A percentile compares a stretch with the other conserved stretches of the same genome.
phyloP scores from a whole-genome alignment of 169 alveolate genomes.

The Plasmodium vivax region DNA sequence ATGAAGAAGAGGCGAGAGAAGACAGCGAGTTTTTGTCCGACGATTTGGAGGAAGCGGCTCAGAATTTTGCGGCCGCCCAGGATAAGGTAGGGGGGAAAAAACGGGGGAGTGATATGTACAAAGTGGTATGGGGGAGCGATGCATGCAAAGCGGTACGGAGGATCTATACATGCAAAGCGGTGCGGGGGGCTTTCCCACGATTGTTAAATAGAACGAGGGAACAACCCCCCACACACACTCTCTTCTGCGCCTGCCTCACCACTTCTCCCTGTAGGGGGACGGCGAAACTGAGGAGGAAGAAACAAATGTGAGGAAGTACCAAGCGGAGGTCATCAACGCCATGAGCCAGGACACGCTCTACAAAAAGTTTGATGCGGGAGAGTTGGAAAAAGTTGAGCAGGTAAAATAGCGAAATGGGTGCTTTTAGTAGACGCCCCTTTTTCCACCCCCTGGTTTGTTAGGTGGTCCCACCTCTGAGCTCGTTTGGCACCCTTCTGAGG shows the following conservation, averaged over 20 bases:
- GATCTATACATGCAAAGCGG: neutral
- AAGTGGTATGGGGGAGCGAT: neutral
- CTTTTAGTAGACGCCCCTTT: neutral
- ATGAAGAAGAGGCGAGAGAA: constrained; percentile 67
- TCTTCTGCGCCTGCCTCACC: neutral
- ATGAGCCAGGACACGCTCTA: constrained; percentile 34
- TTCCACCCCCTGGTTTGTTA: neutral
- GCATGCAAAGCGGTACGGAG: neutral
- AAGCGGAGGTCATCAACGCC: constrained; percentile 59
- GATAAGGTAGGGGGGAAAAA: neutral
- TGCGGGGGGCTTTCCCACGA: neutral
- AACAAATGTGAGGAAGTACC: constrained; percentile 34
- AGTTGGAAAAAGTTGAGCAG: constrained; percentile 47
- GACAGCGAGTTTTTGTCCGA: constrained; percentile 44
- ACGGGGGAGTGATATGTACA: neutral
- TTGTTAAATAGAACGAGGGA: neutral
- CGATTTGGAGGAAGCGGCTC: constrained; percentile 63
- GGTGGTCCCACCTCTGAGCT: neutral
- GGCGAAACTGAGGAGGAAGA: constrained; percentile 14
- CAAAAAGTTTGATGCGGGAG: constrained; percentile 37
- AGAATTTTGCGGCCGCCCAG: constrained; percentile 29
- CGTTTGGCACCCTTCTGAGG: neutral
- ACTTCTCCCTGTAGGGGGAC: constrained; percentile 2
- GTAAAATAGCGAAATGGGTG: neutral
- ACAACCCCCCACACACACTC: neutral